Evolutionary conservation across 352 stramenopile genomes (phyloP).

Genomic region (Phytophthora quininea): DNA sequence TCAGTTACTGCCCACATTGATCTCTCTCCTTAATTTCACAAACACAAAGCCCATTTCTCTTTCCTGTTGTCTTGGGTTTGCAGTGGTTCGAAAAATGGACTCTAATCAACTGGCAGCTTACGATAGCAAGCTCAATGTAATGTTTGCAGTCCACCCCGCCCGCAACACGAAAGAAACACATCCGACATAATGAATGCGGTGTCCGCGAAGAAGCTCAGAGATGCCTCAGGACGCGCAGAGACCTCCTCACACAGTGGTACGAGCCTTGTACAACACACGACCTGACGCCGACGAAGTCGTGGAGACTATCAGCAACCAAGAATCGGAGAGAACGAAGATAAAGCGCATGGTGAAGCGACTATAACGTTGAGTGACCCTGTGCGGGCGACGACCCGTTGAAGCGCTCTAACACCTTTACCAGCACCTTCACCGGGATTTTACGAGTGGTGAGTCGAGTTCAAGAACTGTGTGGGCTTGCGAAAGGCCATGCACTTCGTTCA

Average conservation of each 20-base stretch:
- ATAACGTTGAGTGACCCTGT: conserved; percentile 22
- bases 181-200: no score
- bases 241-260: conserved; percentile 16
- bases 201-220: not conserved
- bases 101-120: no score
- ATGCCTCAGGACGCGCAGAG: conserved; percentile 18
- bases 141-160: no score
- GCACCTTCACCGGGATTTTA: conserved; percentile 53
- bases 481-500: conserved; percentile 74
- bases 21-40: conserved; percentile 2
- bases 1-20: no score
- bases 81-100: no score
- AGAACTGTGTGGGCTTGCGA: conserved; percentile 64
- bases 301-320: conserved; percentile 4
- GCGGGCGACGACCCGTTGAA: conserved; percentile 2
- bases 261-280: conserved; percentile 29
- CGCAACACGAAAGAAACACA: no score
- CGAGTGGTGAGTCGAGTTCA: conserved; percentile 69
- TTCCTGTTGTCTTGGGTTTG: no score
- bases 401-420: conserved; percentile 35
- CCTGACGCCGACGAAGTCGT: conserved; percentile 2
- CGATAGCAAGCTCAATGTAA: no score
- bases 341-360: conserved; percentile 9
- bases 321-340: conserved; percentile 36
- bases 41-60: no score